Base-by-base conservation (phyloP, 2,329 filamentous ascomycete species). In the Sodiomyces alkalinus region DNA sequence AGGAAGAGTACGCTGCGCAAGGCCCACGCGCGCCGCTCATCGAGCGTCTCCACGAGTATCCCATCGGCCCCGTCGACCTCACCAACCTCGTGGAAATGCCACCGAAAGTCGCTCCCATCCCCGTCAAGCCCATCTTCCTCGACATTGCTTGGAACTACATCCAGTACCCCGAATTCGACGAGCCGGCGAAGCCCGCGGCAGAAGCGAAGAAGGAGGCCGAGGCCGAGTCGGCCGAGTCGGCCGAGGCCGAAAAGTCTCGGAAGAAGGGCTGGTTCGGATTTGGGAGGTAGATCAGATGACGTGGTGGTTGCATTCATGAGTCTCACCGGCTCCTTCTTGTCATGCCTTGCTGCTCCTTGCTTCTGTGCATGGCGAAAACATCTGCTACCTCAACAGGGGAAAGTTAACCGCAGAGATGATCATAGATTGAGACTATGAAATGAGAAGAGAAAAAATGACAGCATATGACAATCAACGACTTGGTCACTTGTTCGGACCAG, bases 91-190 rank as follows among this genome's bases (percentile, higher is more conserved):
- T 96, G 26, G 69, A 74, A 4, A 94, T 86, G 51, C 90, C 90
- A 9, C 86, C 87, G 2, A 80, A 74, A 46, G 58, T 94, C 39
- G 73, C 81, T 36, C 67, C 79, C 2, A 73, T 96, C 21, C 85
- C 90, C 0, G 78, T 93, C 29, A 98, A 98, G 60, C 90, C 90
- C 17, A 64, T 96, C 19, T 96, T 96, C 62, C 71, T 96, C 33
- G 90, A 98, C 47, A 78, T 93, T 6, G 90, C 90, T 7, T 98
- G 83, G 80, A 96, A 96, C 49, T 96, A 94, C 49, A 86, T 98
- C 36, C 74, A 83, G 27, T 98, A 98, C 47, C 85, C 86, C 0
- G 74, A 74, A 19, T 72, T 72, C 41, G 40, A 52, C 18, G 46
- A 15, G n/a, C 16, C 48, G 6, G 41, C 52, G 33, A 43, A 40